Evolutionary conservation across 2,329 filamentous ascomycete species (phyloP).

Genomic region (Trichoderma aggressivum): DNA sequence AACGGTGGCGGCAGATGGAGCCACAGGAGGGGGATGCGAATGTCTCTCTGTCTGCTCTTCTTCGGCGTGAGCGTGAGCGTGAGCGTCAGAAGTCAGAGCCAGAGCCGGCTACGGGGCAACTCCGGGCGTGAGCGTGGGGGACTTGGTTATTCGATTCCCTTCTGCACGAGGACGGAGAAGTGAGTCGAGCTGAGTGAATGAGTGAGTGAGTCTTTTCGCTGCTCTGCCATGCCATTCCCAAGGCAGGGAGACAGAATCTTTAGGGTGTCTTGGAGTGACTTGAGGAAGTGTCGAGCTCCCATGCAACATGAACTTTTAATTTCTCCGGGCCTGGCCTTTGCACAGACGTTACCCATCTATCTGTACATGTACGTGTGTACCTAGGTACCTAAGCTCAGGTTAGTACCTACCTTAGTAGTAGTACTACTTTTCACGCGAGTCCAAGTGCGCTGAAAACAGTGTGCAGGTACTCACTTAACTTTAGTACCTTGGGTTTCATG

Average conservation of each 20-base stretch:
- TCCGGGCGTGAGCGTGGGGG: not conserved
- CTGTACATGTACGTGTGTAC: not conserved
- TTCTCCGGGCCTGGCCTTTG: not conserved
- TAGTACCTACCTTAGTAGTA: no score
- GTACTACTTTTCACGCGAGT: not conserved
- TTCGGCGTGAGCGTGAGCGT: not conserved
- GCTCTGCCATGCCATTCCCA: not conserved
- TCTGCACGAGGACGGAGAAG: not conserved
- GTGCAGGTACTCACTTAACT: not conserved
- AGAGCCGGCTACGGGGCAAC: constrained; percentile 10
- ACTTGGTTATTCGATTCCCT: not conserved
- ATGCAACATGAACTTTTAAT: not conserved
- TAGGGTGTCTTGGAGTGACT: not conserved
- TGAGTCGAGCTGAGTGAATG: not conserved
- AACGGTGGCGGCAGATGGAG: constrained; percentile 7
- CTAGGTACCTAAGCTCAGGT: not conserved
- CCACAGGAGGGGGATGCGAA: not conserved
- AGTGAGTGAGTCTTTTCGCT: not conserved
- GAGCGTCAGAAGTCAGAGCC: constrained; percentile 4
- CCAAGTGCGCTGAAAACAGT: not conserved
- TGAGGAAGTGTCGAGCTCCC: not conserved
- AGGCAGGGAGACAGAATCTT: not conserved
- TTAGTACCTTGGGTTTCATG: no score
- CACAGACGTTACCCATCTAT: not conserved
- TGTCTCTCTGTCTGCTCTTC: not conserved